phyloP scores from a whole-genome alignment of 2,329 filamentous ascomycete genomes.

The Trichoderma citrinoviride region DNA sequence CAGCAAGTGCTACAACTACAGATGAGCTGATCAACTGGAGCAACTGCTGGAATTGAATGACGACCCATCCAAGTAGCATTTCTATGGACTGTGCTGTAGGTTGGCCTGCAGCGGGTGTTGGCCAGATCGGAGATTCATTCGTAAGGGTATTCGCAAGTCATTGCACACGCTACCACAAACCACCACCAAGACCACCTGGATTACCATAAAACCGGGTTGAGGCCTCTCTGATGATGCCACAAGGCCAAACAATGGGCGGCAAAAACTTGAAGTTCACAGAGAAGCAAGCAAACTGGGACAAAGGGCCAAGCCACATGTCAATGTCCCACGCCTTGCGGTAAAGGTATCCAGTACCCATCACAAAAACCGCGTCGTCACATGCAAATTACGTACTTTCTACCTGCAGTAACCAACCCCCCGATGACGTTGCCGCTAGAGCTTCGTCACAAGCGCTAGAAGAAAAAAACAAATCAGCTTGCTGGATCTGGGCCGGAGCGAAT shows the following conservation, averaged over 20 bases:
- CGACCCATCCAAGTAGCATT: not conserved
- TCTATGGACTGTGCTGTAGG: not conserved
- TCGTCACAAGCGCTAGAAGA: not conserved
- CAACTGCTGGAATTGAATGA: not conserved
- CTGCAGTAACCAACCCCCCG: not conserved
- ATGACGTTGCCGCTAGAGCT: slow-evolving; percentile 13
- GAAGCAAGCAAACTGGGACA: not conserved
- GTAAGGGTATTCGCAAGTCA: not conserved
- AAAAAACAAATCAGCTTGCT: too few relatives aligned
- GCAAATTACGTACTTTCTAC: slow-evolving; percentile 9
- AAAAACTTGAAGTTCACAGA: not conserved
- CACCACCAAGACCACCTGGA: too few relatives aligned
- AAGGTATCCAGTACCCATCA: not conserved
- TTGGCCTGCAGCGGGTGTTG: not conserved
- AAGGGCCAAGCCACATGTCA: slow-evolving; percentile 3
- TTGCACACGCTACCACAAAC: not conserved
- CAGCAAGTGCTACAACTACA: not conserved
- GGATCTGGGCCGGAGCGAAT: not conserved
- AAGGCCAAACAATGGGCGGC: not conserved
- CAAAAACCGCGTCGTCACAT: not conserved
- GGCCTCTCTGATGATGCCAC: slow-evolving; percentile 1
- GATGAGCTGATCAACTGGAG: slow-evolving; percentile 8
- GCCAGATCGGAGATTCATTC: not conserved
- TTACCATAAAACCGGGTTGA: not conserved
- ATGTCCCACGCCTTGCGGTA: not conserved